These are phyloP conservation scores for Trichoderma sp. DNA, from an alignment of 2,329 filamentous ascomycete species.

Conservation along the genomic window DNA sequence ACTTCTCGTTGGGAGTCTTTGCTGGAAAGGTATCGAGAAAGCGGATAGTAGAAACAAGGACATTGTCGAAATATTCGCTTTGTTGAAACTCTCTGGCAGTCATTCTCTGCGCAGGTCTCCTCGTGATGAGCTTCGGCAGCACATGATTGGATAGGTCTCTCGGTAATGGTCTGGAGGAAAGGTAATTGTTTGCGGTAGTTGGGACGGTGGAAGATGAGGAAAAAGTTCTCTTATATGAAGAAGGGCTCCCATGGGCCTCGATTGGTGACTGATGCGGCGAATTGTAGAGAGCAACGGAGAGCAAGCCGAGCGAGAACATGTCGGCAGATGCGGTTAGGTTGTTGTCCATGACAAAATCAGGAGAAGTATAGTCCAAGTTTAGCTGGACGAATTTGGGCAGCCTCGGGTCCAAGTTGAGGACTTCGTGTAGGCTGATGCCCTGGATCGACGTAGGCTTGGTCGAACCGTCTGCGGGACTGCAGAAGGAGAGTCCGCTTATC, in stretches of 20 bases:
- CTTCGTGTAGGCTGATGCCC: conserved; percentile 80
- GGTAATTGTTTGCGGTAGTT: conserved; percentile 78
- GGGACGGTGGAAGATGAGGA: conserved; percentile 77
- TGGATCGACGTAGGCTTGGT: conserved; percentile 73
- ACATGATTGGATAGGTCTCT: conserved; percentile 75
- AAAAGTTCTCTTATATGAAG: conserved; percentile 83
- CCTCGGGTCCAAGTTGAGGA: conserved; percentile 80
- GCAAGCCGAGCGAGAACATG: conserved; percentile 88
- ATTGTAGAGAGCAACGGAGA: conserved; percentile 90
- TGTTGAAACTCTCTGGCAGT: conserved; percentile 91
- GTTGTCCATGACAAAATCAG: conserved; percentile 90
- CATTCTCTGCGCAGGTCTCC: conserved; percentile 83
- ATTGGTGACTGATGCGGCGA: conserved; percentile 88
- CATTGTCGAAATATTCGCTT: conserved; percentile 95
- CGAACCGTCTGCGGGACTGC: conserved; percentile 75
- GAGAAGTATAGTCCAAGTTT: conserved; percentile 89
- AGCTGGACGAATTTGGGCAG: conserved; percentile 82
- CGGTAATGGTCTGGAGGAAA: conserved; percentile 77
- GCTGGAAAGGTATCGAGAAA: conserved; percentile 90
- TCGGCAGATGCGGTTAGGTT: conserved; percentile 83
- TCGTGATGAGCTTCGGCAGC: conserved; percentile 81
- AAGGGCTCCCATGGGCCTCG: conserved; percentile 76
- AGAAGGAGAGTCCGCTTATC: conserved; percentile 90
- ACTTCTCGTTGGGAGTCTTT: conserved; percentile 89
- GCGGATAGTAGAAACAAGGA: conserved; percentile 91